Evolutionary conservation across 768 basidiomycete species (phyloP), one percentile per base, ranked within the genome.

Genomic region (Fomitopsis serialis): DNA sequence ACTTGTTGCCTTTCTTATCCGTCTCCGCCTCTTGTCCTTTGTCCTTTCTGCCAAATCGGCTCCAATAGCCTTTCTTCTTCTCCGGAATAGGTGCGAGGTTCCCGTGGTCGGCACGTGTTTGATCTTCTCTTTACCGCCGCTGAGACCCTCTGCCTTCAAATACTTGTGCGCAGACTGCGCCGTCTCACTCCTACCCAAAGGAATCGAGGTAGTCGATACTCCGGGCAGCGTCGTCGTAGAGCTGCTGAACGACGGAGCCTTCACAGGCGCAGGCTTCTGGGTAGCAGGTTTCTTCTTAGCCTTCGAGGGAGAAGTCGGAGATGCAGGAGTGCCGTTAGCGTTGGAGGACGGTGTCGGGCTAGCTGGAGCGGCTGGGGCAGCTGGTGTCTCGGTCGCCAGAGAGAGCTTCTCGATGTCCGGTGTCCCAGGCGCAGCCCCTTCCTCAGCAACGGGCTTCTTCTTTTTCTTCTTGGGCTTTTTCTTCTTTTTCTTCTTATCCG

Each of bases 391-490:
- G n/a, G 49, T 8, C 54, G 60, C n/a, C 52, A 52, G n/a, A 53
- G 63, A 7, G 11, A 52, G 34, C 8, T 48, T 50, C 34, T 46
- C 17, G 59, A 44, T 22, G 48, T 13, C 19, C 43, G 24, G 19
- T 53, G 17, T 21, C 36, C 27, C 50, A 35, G 55, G 56, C 45
- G 24, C 53, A 1, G 52, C 43, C n/a, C 48, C 58, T 34, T 68
- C 46, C 4, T 68, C 55, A 3, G 67, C 53, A 19, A 70, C 50
- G 8, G 72, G 55, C 51, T 70, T 69, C 58, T 79, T 78, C 66
- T 80, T 82, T 68, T 85, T 88, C 66, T 88, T 90, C 73, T 85
- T 89, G 21, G 78, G 70, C 60, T 87, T 88, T 69, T 85, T 86
- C 66, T 85, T 85, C 68, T 89, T 87, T 66, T 87, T 89, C 73